Base-by-base conservation (phyloP, 106 monocot genomes). In the Dendrobium nobile region DNA sequence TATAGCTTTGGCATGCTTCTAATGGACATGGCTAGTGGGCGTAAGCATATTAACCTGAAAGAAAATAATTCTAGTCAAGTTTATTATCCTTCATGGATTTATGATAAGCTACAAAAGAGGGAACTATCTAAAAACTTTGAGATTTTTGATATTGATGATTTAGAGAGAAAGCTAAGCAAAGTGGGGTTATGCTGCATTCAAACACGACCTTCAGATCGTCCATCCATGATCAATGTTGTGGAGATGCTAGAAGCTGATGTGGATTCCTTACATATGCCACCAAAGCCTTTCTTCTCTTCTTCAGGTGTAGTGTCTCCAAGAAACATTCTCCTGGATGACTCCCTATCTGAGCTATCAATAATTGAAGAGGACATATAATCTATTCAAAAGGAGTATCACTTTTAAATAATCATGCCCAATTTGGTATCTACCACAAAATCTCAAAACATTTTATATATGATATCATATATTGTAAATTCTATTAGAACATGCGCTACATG, bases 181-280 rank as follows among this genome's bases (percentile, higher is more conserved):
- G 73, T 73, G 31, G 73, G 73, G 26, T 73, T 73, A 41, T 73
- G 31, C 31, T 73, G 73, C 73, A 73, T 73, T 73, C 73, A 73
- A 15, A 73, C 20, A 20, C 28, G 73, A 18, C 73, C 73, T 13
- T 28, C 37, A 15, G 73, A 73, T 37, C 26, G 73, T 28, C 73
- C 73, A 15, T 73, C 73, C 28, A 73, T 73, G 73, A 73, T 9
- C 18, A 73, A 18, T 33, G 73, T 73, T 73, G 41, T 73, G 10
- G 73, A 73, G 31, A 73, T 73, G 37, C 37, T 37, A 37, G 37
- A 37, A 37, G 37, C 37, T 37, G 37, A 37, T 37, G 37, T 37
- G 37, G 37, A 37, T 37, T 37, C 37, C 37, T 37, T 37, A 37
- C 3, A 37, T 37, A 37, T 37, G 2, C 37, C 37, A 37, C 37